Evolutionary conservation across 345 rosid species (phyloP), one percentile per base, ranked within the genome.

Genomic region (Lenwebbia sp.): DNA sequence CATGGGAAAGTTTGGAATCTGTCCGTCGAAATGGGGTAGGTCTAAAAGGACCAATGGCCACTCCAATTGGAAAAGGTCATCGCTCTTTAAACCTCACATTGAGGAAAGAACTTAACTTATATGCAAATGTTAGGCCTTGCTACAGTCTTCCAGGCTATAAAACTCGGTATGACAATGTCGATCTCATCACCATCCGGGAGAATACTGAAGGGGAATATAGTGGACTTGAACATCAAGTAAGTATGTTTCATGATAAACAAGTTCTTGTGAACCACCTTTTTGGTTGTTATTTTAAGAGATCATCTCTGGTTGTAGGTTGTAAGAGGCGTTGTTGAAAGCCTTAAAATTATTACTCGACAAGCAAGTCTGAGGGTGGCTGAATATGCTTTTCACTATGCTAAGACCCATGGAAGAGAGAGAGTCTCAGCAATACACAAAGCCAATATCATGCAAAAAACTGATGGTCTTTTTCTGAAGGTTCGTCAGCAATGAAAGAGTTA

Each of bases 291-390:
- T 58, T 58, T 65, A 47, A 58, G 21, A 33, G 54, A 15, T 4
- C 65, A 58, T 85, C 60, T 47, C 85, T 83, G 82, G 49, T 85
- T 87, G 70, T 89, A 96, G 99, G 99, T 96, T 88, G 99, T 98
- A 88, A 96, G 98, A 92, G 99, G 99, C 89, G 99, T 95, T 60
- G 99, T 98, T 87, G 99, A 98, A 85, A 98, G 99, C 89, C 95
- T 98, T 83, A 98, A 97, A 89, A 96, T 97, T 86, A 97, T 97
- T 89, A 96, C 99, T 25, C 97, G 99, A 82, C 96, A 93, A 86
- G 99, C 99, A 56, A 97, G 99, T 91, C 92, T 97, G 90, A 94
- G 99, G 90, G 99, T 97, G 85, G 99, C 99, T 37, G 99, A 98
- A 87, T 98, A 98, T 90, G 99, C 99, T 11, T 98, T 98, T 90